Percentiles rank a stretch among this genome's conserved stretches.
phyloP scores from a whole-genome alignment of 805 yeast genomes.

The Candida silvatica region DNA sequence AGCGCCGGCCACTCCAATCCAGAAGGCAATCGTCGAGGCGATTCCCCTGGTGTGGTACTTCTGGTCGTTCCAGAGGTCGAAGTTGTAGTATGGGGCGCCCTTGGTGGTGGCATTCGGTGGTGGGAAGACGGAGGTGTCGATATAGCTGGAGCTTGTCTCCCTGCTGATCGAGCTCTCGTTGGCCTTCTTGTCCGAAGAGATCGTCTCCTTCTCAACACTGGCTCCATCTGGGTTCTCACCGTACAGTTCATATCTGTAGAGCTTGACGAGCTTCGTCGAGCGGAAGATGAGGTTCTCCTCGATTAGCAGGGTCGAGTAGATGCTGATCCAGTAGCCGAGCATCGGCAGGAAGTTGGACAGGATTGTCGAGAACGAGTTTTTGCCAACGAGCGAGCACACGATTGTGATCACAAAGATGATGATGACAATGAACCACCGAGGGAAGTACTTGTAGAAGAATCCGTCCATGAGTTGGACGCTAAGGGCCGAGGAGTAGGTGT shows the following conservation, averaged over 20 bases:
- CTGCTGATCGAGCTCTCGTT: neutral
- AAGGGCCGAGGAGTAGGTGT: constrained; percentile 75
- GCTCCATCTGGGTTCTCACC: constrained; percentile 11
- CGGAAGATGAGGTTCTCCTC: constrained; percentile 73
- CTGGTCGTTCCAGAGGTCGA: constrained; percentile 65
- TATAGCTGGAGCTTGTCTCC: neutral
- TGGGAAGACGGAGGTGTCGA: neutral
- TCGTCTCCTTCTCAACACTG: constrained; percentile 3
- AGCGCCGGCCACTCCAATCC: constrained; percentile 71
- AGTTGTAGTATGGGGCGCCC: constrained; percentile 45
- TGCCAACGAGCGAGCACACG: constrained; percentile 69
- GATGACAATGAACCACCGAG: constrained; percentile 73
- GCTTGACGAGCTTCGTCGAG: constrained; percentile 29
- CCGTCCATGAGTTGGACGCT: constrained; percentile 59
- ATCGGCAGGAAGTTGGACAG: constrained; percentile 79
- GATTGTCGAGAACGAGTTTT: constrained; percentile 61
- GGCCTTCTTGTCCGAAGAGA: neutral
- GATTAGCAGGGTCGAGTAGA: constrained; percentile 61
- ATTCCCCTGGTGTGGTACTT: constrained; percentile 54
- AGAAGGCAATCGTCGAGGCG: constrained; percentile 62
- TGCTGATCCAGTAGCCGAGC: constrained; percentile 88
- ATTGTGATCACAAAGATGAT: constrained; percentile 54
- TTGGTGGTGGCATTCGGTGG: constrained; percentile 13
- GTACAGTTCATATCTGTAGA: constrained; percentile 35
- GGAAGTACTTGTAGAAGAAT: constrained; percentile 44